These are phyloP conservation scores for Reticulascus tulasneorum DNA, from an alignment of 2,329 filamentous ascomycete species.

Conservation along the genomic window DNA sequence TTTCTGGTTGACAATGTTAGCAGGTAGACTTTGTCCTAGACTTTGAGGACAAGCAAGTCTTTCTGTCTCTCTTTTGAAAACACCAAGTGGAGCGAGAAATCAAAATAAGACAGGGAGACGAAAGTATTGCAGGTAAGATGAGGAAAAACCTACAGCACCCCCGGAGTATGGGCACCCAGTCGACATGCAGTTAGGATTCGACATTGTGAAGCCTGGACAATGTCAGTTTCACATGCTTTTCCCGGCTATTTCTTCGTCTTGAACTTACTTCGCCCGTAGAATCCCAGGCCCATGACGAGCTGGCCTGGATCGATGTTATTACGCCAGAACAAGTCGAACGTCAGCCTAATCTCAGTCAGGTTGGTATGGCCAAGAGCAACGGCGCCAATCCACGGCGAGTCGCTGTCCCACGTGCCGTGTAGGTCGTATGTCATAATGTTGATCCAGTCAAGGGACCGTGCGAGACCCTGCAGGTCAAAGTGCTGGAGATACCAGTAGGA, in stretches of 20 bases:
- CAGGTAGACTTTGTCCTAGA: no score
- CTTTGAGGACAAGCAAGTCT: no score
- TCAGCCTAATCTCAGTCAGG: constrained; percentile 29
- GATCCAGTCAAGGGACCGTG: constrained; percentile 17
- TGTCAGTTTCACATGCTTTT: no score
- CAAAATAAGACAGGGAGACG: constrained; percentile 18
- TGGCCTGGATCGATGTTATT: constrained; percentile 31
- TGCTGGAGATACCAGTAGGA: constrained; percentile 18
- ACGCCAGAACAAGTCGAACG: constrained; percentile 37
- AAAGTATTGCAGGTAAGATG: constrained; percentile 8
- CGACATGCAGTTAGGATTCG: constrained; percentile 5
- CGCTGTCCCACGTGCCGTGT: constrained; percentile 32
- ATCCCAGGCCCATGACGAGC: constrained; percentile 34
- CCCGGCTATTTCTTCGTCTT: no score
- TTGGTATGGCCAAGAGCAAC: constrained; percentile 18
- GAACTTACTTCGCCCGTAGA: constrained; percentile 33
- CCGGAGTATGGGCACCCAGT: constrained; percentile 16
- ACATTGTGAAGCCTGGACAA: constrained; percentile 8
- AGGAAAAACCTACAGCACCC: constrained; percentile 16
- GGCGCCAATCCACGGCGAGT: constrained; percentile 20
- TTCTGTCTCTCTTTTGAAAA: no score
- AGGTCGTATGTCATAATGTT: constrained; percentile 37
- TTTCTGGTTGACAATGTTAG: constrained; percentile 2
- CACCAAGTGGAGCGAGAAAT: no score
- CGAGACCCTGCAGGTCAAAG: constrained; percentile 17